Evolutionary conservation across 805 yeast genomes (phyloP), one percentile per base, ranked within the genome.

Genomic region (Metschnikowia colocasiae): DNA sequence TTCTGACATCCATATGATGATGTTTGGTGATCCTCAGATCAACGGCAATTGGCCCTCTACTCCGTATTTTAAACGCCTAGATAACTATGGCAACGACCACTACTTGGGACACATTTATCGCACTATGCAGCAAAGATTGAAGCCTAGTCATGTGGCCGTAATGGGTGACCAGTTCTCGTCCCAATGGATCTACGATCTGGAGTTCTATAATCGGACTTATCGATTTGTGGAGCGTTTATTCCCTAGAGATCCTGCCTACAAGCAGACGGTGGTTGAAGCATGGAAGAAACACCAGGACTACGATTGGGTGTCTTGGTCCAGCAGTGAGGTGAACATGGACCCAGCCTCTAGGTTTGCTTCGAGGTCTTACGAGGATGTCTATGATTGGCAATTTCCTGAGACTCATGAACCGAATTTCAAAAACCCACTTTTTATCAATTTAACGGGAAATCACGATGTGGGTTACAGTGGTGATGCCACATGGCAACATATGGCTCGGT

Each of bases 1-100:
- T 4, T 61, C 71, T 9, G 81, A 78, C 55, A 76, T 91, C 43
- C 80, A 80, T 52, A 65, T 94, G 65, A 64, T 91, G 53, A 85
- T 96, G 5, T 83, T 90, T 64, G 99, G 98, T 6, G 99, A 94
- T 60, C 99, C 99, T 0, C 99, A 94, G 69, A 91, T 94, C 64
- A 87, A 92, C 52, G 99, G 99, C 2, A 80, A 83, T 56, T 82
- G 88, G 85, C 79, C 77, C 6, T 69, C 73, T 22, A 85, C 96
- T 1, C 79, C 83, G 12, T 81, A 83, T 59, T 72, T 87, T 48
- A 85, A 87, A 50, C 67, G 88, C 43, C 68, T 94, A 22, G 99
- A 94, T 61, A 85, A 87, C 46, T 85, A 66, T 59, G 99, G 97
- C 2, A 94, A 94, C 68, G 99, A 94, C 68, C 77, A 80, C 55